Conservation (phyloP, 1,284 basidiomycete genomes). For the Agroathelia rolfsii region DNA sequence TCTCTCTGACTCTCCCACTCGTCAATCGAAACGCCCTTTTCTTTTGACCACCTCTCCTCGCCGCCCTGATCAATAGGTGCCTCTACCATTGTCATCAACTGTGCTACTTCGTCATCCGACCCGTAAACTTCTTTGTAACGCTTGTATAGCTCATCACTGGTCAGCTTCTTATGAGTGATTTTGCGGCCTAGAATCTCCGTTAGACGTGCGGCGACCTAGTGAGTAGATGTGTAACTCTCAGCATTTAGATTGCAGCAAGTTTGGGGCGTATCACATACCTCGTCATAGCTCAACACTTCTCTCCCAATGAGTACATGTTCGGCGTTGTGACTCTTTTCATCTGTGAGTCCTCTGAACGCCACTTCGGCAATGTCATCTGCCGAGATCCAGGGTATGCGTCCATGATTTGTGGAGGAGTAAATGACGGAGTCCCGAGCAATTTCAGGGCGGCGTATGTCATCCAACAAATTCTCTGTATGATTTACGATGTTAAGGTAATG, state of each 20-base stretch:
- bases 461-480: slow-evolving; percentile 11
- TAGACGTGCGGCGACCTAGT: slow-evolving; percentile 15
- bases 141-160: too few relatives aligned
- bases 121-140: too few relatives aligned
- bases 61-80: too few relatives aligned
- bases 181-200: slow-evolving; percentile 15
- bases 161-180: slow-evolving; percentile 18
- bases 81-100: too few relatives aligned
- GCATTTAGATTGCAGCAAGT: not conserved
- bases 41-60: too few relatives aligned
- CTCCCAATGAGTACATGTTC: slow-evolving; percentile 4
- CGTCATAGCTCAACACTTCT: slow-evolving; percentile 5
- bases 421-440: too few relatives aligned
- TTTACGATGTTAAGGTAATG: slow-evolving; percentile 13
- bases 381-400: slow-evolving; percentile 15
- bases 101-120: too few relatives aligned
- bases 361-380: slow-evolving; percentile 5
- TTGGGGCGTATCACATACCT: not conserved
- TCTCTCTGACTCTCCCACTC: too few relatives aligned
- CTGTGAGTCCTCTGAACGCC: slow-evolving; percentile 1
- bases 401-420: slow-evolving; percentile 13
- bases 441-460: too few relatives aligned
- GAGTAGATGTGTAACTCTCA: slow-evolving; percentile 4
- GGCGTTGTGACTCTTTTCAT: slow-evolving; percentile 5
- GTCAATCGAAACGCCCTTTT: too few relatives aligned